Conservation (phyloP, 2,329 filamentous ascomycete genomes). For the Ploettnerulaceae sp. region DNA sequence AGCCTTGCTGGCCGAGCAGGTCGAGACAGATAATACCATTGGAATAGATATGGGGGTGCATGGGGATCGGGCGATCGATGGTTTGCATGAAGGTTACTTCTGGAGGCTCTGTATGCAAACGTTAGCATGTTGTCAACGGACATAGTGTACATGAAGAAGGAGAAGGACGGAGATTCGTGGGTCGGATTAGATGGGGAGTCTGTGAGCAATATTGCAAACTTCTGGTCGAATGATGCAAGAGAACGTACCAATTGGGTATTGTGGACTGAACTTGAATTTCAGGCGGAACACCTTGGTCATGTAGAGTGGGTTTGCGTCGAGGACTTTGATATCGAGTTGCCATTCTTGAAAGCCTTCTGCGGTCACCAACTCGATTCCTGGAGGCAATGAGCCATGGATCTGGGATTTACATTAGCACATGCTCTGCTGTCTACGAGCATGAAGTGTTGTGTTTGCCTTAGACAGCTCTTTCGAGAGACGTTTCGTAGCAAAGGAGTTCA, state of each 20-base stretch:
- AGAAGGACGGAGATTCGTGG: neutral
- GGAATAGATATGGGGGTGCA: conserved; percentile 94
- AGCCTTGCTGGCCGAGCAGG: conserved; percentile 79
- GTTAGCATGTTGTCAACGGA: too few species aligned
- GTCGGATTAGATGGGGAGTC: neutral
- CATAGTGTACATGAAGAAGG: neutral
- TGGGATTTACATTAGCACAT: conserved; percentile 10
- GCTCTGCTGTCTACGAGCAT: neutral
- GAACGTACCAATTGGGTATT: conserved; percentile 79
- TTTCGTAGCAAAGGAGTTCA: conserved; percentile 51
- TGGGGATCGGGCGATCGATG: conserved; percentile 67
- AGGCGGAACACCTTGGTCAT: conserved; percentile 73
- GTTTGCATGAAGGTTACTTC: conserved; percentile 83
- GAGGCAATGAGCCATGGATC: conserved; percentile 41
- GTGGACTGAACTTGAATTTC: conserved; percentile 77
- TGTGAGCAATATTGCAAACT: neutral
- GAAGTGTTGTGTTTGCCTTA: conserved; percentile 41
- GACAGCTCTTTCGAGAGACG: conserved; percentile 54
- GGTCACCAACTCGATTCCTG: conserved; percentile 72
- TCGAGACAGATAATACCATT: conserved; percentile 99
- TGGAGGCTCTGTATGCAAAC: conserved; percentile 66
- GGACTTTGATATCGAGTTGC: conserved; percentile 85
- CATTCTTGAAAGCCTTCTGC: conserved; percentile 84
- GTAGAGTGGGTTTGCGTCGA: conserved; percentile 89
- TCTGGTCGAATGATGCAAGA: neutral